phyloP scores from a whole-genome alignment of 2,329 filamentous ascomycete species.

The Penicillium verrucosum region DNA sequence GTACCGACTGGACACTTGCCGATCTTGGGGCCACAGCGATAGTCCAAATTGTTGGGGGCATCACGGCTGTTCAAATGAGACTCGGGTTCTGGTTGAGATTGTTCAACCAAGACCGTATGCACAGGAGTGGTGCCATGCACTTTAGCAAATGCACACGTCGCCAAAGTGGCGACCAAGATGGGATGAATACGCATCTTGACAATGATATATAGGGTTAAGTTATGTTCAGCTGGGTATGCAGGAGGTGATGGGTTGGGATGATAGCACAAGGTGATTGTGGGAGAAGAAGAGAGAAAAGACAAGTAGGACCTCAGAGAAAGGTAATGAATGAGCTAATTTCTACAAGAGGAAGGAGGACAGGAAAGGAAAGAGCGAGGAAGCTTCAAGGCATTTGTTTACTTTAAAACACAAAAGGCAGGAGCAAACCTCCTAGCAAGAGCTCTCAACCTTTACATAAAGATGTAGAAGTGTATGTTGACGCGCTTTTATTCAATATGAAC shows the following conservation, averaged over 20 bases:
- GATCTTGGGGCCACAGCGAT: conserved; percentile 35
- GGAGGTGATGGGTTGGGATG: neutral
- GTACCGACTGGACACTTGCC: conserved; percentile 35
- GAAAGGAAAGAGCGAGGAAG: neutral
- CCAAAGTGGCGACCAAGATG: conserved; percentile 6
- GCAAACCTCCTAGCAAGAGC: neutral
- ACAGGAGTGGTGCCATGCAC: neutral
- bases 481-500: conserved; percentile 12
- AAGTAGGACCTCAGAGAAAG: too few relatives aligned
- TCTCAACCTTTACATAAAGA: neutral
- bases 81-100: neutral
- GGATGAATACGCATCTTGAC: conserved; percentile 1
- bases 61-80: conserved; percentile 14
- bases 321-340: neutral
- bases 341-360: neutral
- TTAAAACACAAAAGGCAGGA: neutral
- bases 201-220: neutral
- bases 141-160: conserved; percentile 3
- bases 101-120: neutral
- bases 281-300: neutral
- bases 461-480: neutral
- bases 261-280: neutral
- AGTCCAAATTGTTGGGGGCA: conserved; percentile 15
- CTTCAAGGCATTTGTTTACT: neutral
- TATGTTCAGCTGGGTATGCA: conserved; percentile 4